Evolutionary conservation across 2,329 filamentous ascomycete genomes (phyloP).

Genomic region (Orbilia brochopaga): DNA sequence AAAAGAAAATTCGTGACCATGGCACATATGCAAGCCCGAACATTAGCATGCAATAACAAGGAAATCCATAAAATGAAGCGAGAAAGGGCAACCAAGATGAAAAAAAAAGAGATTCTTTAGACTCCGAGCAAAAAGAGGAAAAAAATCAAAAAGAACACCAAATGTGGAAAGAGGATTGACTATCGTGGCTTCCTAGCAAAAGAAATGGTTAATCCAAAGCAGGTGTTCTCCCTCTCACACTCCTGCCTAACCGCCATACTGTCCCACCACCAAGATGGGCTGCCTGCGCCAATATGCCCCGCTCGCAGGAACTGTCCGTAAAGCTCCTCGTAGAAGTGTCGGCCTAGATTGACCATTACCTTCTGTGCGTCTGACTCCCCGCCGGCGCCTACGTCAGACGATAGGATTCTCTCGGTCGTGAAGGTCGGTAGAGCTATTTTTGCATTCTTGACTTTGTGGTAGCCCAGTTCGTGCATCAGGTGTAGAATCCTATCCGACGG

Average conservation of each 20-base stretch:
- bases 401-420: constrained; percentile 22
- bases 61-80: constrained; percentile 17
- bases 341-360: constrained; percentile 50
- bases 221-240: constrained; percentile 50
- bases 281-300: constrained; percentile 47
- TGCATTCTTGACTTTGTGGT: constrained; percentile 50
- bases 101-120: constrained; percentile 16
- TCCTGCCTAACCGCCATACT: constrained; percentile 52
- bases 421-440: constrained; percentile 50
- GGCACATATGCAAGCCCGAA: constrained; percentile 36
- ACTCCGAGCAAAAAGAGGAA: too few species aligned
- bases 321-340: constrained; percentile 52
- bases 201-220: constrained; percentile 51
- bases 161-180: constrained; percentile 7
- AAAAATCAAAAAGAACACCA: constrained; percentile 1
- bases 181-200: constrained; percentile 51
- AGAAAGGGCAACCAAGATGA: constrained; percentile 13
- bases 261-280: constrained; percentile 51
- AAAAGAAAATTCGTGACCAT: constrained; percentile 42
- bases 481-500: constrained; percentile 50
- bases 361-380: constrained; percentile 50
- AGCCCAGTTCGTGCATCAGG: constrained; percentile 46
- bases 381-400: constrained; percentile 21
- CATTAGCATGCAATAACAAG: constrained; percentile 43
- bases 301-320: constrained; percentile 49